phyloP scores from a whole-genome alignment of 257 asterid genomes.

The Gardenia jasminoides region DNA sequence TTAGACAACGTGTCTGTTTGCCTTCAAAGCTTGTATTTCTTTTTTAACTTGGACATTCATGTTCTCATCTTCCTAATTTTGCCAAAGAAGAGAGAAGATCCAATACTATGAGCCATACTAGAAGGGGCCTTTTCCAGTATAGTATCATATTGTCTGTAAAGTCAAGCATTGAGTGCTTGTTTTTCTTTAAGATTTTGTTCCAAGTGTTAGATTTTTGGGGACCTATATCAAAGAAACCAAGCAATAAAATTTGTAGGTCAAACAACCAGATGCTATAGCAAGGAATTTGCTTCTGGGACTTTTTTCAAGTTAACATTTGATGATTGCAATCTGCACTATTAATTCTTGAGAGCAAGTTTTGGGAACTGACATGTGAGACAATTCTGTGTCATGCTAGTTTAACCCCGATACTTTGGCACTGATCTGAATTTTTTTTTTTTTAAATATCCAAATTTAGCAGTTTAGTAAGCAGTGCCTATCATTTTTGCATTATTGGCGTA shows the following conservation, averaged over 20 bases:
- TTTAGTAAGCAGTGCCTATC: not conserved
- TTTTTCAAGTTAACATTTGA: not conserved
- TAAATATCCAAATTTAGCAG: not conserved
- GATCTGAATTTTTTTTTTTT: not conserved
- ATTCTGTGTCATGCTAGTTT: not conserved
- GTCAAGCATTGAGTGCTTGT: not conserved
- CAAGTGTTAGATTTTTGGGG: not conserved
- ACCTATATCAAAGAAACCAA: not conserved
- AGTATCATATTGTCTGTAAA: not conserved
- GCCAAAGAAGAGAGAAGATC: not conserved
- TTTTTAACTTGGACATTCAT: not conserved
- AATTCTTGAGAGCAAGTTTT: not conserved
- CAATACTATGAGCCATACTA: not conserved
- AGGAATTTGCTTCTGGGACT: not conserved
- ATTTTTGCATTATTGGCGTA: not conserved
- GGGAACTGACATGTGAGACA: not conserved
- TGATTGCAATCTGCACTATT: not conserved
- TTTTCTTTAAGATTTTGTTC: not conserved
- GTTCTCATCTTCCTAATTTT: not conserved
- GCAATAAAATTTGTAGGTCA: too few relatives aligned
- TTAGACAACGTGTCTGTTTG: not conserved
- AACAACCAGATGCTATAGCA: not conserved
- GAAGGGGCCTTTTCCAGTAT: not conserved
- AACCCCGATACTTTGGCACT: not conserved
- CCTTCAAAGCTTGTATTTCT: not conserved